Evolutionary conservation across 2,329 filamentous ascomycete species (phyloP), one percentile per base, ranked within the genome.

Genomic region (Pseudogymnoascus sp.): DNA sequence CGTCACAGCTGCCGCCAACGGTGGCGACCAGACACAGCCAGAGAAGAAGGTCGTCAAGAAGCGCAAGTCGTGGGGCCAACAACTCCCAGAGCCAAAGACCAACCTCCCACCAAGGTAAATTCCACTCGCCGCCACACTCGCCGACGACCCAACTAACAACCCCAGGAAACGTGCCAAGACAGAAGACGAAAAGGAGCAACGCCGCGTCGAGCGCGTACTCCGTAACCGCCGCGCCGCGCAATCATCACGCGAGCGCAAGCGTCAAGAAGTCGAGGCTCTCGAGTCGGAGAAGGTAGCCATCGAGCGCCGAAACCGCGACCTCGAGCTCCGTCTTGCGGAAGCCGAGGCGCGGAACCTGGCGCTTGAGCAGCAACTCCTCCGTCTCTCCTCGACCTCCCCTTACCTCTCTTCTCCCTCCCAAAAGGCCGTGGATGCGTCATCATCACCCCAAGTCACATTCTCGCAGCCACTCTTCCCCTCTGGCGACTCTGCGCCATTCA

Each of bases 11-110:
- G 68, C 64, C 48, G 70, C 68, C 44, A 62, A 69, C 12, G 64
- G 67, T 51, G 69, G 66, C 29, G 70, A 25, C 68, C 71, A 38
- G 58, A 60, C 15, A 62, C 61, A 60, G 25, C 39, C 41, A 39
- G 83, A 87, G 55, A 91, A 90, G 81, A 94, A 91, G 79, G 81
- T 84, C 0, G 78, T 82, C 36, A 97, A 97, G 85, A 97, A 97
- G 85, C 84, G 94, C 71, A 99, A 97, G 79, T 97, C 94, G 58
- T 99, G 94, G 94, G 94, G 94, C 59, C 94, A 99, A 77, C 91
- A 96, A 74, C 86, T 97, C 41, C 94, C 94, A 15, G 91, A 95
- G 73, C 94, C 94, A 44, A 97, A 97, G 83, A 97, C 94, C 33
- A 95, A 93, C 72, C 85, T 97, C 6, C 93, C 93, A 65, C 93